Conservation (phyloP, 192 early-diverging fungal genomes). For the Radiomyces spectabilis region DNA sequence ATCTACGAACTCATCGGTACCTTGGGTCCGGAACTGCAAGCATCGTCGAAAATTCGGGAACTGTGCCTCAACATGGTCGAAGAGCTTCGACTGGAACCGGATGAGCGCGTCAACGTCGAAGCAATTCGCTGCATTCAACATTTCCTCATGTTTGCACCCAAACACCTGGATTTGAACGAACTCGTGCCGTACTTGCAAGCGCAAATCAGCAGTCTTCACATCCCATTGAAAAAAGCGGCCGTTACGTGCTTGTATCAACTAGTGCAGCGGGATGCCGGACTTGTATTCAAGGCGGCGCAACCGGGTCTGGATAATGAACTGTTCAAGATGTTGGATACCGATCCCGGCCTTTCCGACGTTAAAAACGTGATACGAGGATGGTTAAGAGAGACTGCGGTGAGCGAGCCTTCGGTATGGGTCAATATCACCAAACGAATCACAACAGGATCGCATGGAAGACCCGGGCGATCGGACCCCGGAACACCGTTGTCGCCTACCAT, state of each 20-base stretch:
- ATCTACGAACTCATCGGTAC: constrained; percentile 84
- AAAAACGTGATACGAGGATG: constrained; percentile 54
- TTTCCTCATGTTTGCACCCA: constrained; percentile 83
- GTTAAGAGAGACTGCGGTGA: constrained; percentile 50
- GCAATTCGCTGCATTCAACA: constrained; percentile 84
- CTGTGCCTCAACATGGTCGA: constrained; percentile 73
- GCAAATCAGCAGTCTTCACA: constrained; percentile 53
- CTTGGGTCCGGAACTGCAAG: constrained; percentile 85
- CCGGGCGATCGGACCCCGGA: no score
- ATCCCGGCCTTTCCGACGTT: constrained; percentile 51
- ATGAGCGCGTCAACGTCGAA: constrained; percentile 71
- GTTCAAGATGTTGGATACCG: constrained; percentile 73
- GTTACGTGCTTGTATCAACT: constrained; percentile 84
- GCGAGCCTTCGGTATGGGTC: constrained; percentile 76
- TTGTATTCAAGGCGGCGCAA: constrained; percentile 56
- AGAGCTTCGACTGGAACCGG: constrained; percentile 69
- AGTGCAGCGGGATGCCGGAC: constrained; percentile 64
- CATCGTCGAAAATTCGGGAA: constrained; percentile 63
- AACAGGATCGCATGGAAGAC: no score
- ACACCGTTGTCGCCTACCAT: no score
- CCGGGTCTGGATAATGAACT: constrained; percentile 69
- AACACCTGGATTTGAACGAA: constrained; percentile 54
- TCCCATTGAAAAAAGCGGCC: constrained; percentile 62
- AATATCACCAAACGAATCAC: constrained; percentile 74
- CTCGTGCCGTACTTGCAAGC: constrained; percentile 72